Conservation (phyloP, 225 moss, liverwort and hornwort genomes). For the Bryoerythrophyllum caledonicum region DNA sequence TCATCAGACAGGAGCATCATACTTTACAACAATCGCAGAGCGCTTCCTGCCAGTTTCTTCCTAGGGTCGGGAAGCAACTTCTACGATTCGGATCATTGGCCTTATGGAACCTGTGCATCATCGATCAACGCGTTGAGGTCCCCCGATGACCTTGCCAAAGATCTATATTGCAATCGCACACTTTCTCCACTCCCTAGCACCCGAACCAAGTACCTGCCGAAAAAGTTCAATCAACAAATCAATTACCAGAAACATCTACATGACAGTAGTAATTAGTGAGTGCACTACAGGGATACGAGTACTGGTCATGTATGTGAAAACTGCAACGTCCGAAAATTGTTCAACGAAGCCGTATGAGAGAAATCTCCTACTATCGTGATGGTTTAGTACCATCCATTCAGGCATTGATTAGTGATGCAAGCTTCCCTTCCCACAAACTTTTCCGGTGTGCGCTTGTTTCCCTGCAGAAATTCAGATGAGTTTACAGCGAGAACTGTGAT, state of each 20-base stretch:
- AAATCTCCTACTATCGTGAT: neutral
- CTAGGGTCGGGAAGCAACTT: neutral
- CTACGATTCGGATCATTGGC: slow-evolving; percentile 23
- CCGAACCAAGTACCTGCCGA: slow-evolving; percentile 75
- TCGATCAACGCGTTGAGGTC: slow-evolving; percentile 57
- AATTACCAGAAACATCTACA: neutral
- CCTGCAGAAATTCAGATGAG: slow-evolving; percentile 42
- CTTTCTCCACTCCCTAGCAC: slow-evolving; percentile 86
- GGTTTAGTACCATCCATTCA: slow-evolving; percentile 82
- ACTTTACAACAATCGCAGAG: slow-evolving; percentile 20
- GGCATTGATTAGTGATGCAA: slow-evolving; percentile 77
- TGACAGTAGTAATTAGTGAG: neutral
- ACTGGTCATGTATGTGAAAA: neutral
- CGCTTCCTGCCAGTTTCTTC: neutral
- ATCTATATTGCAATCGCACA: slow-evolving; percentile 87
- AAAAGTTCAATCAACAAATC: neutral
- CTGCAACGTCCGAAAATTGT: neutral
- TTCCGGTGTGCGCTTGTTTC: slow-evolving; percentile 90
- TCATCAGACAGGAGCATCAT: slow-evolving; percentile 16
- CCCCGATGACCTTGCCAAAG: slow-evolving; percentile 63
- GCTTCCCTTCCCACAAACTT: slow-evolving; percentile 95
- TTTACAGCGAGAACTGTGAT: too few relatives aligned
- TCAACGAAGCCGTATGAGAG: neutral
- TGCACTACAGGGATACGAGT: neutral
- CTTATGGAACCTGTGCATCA: slow-evolving; percentile 42